These are phyloP conservation scores for Podospora sp. DNA, from an alignment of 495 filamentous ascomycete species.

Conservation along the genomic window DNA sequence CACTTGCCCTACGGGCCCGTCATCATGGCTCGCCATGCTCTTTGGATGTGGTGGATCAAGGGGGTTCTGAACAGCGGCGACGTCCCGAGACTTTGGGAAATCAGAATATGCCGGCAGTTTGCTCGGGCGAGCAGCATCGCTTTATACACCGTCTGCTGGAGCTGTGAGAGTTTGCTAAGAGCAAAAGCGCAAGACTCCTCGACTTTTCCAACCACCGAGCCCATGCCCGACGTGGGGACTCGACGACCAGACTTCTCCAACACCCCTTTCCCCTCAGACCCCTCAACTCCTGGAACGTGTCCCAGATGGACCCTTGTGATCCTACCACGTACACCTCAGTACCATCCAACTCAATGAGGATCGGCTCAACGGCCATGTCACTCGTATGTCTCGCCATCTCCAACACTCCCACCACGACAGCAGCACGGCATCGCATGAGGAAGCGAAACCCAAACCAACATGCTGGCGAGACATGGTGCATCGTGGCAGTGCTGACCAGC, in stretches of 20 bases:
- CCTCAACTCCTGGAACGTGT: not conserved
- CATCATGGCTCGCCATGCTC: not conserved
- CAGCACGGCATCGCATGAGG: not conserved
- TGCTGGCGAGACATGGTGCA: not conserved
- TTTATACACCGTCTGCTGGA: not conserved
- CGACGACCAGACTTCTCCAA: not conserved
- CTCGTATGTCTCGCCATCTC: not conserved
- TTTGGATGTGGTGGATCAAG: not conserved
- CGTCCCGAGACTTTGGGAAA: not conserved
- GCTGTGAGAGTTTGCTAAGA: not conserved
- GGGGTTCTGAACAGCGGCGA: not conserved
- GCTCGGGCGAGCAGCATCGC: not conserved
- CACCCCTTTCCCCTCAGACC: not conserved
- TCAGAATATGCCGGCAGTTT: not conserved
- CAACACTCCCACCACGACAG: not conserved
- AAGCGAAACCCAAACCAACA: not conserved
- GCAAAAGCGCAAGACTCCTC: not conserved
- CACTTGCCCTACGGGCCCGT: constrained; percentile 1
- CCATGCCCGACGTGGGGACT: not conserved
- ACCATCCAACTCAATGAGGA: not conserved
- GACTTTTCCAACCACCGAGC: not conserved
- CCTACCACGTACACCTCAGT: not conserved
- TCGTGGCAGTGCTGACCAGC: constrained; percentile 9
- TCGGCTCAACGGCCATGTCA: too few species aligned
- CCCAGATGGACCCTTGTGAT: not conserved